These are phyloP conservation scores for Sesbania bispinosa DNA, from an alignment of 306 rosid species.

Conservation along the genomic window DNA sequence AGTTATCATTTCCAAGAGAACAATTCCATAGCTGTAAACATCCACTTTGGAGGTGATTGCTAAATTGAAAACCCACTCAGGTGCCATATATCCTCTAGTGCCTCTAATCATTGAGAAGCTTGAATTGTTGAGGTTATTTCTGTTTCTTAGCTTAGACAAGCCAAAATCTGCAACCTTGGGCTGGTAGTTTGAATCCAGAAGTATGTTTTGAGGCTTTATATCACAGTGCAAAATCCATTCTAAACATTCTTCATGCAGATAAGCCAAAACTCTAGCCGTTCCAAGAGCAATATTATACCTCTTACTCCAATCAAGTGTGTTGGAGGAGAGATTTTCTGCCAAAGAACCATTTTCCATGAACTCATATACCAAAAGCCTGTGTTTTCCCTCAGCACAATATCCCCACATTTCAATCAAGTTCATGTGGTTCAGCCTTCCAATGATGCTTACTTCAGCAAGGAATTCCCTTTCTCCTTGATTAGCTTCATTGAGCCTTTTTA, in stretches of 20 bases:
- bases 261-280: constrained; percentile 45
- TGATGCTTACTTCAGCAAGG: too few species aligned
- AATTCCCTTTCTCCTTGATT: too few species aligned
- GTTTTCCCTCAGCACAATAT: constrained; percentile 25
- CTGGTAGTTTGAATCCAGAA: constrained; percentile 4
- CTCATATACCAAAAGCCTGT: constrained; percentile 12
- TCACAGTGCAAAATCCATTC: constrained; percentile 62
- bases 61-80: too few species aligned
- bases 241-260: constrained; percentile 55
- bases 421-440: constrained; percentile 29
- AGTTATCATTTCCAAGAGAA: too few species aligned
- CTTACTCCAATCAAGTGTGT: constrained; percentile 16
- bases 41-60: too few species aligned
- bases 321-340: constrained; percentile 3
- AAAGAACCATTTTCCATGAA: constrained; percentile 29
- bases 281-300: constrained; percentile 31
- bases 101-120: constrained; percentile 53
- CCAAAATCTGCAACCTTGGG: constrained; percentile 38
- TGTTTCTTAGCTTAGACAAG: constrained; percentile 13
- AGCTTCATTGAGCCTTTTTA: too few species aligned
- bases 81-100: constrained; percentile 60
- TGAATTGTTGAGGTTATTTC: constrained; percentile 18
- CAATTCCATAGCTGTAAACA: too few species aligned
- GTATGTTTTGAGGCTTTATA: constrained; percentile 27
- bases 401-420: constrained; percentile 33